Base-by-base conservation (phyloP, 2,329 filamentous ascomycete species). In the Botryosphaeria agaves region DNA sequence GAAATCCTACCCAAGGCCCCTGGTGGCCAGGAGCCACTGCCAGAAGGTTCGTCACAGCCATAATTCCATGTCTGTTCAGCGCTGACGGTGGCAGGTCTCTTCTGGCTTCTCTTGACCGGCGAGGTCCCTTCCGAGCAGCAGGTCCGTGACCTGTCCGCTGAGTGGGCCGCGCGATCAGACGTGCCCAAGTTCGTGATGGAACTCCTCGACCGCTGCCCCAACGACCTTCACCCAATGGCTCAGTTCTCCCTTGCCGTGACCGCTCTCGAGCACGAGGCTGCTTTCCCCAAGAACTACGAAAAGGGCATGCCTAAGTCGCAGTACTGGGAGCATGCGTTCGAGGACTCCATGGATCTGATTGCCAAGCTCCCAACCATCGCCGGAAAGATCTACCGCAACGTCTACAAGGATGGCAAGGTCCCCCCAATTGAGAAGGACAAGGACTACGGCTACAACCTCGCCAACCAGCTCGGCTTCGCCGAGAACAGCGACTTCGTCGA, bases 361-460 rank as follows among this genome's bases (percentile, higher is more conserved):
- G 89, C 89, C 55, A 95, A 95, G 77, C 81, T 98, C 48, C 89
- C 89, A 56, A 94, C 83, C 58, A 94, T 98, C 51, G 89, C 89
- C 41, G 69, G 89, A 41, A 83, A 84, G 66, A 98, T 98, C 72
- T 98, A 98, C 77, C 89, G 92, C 69, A 98, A 98, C 61, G 78
- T 95, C 59, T 98, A 92, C 82, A 94, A 95, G 76, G 89, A 92
- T 54, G 89, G 89, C 66, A 95, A 95, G 77, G 87, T 98, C 45
- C 81, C 83, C 37, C 59, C 84, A 33, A 73, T 93, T 57, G 77
- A 95, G 71, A 91, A 93, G 72, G 87, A 95, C 68, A 89, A 95
- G 80, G 89, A 98, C 58, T 98, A 94, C 69, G 72, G 77, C 49
- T 98, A 78, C 81, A 98, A 98, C 79, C 81, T 98, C 58, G 85